These are phyloP conservation scores for Rheum nobile DNA, from an alignment of 148 eudicot genomes.

Conservation along the genomic window DNA sequence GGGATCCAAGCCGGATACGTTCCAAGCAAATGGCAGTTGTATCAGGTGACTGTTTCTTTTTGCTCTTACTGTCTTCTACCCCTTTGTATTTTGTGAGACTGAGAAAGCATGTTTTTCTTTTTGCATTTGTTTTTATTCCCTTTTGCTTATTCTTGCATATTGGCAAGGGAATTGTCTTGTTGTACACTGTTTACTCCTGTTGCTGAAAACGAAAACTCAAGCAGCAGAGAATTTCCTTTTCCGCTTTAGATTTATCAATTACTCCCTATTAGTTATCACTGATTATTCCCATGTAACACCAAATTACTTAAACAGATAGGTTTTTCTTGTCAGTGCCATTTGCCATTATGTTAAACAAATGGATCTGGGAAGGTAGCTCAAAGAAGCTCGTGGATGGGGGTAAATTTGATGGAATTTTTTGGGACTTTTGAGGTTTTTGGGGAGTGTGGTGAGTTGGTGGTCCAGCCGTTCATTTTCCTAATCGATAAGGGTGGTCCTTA, in stretches of 20 bases:
- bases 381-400: background rate
- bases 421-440: background rate
- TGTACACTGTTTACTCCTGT: background rate
- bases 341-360: background rate
- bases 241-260: background rate
- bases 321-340: background rate
- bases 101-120: constrained; percentile 2
- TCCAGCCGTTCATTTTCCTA: constrained; percentile 4
- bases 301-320: background rate
- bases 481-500: constrained; percentile 10
- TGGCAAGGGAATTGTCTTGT: constrained; percentile 2
- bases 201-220: constrained; percentile 9
- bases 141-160: background rate
- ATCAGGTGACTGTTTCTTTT: constrained; percentile 32
- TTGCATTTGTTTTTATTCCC: constrained; percentile 4
- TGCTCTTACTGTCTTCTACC: background rate
- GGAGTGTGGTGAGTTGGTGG: background rate
- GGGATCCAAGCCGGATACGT: constrained; percentile 81
- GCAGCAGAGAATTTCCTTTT: constrained; percentile 1
- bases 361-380: background rate
- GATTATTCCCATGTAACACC: background rate
- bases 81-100: background rate
- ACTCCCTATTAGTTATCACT: background rate
- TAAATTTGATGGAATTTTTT: constrained; percentile 1
- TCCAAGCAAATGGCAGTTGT: constrained; percentile 46